Base-by-base conservation (phyloP, 2,329 filamentous ascomycete species). In the Thermomyces lanuginosus region DNA sequence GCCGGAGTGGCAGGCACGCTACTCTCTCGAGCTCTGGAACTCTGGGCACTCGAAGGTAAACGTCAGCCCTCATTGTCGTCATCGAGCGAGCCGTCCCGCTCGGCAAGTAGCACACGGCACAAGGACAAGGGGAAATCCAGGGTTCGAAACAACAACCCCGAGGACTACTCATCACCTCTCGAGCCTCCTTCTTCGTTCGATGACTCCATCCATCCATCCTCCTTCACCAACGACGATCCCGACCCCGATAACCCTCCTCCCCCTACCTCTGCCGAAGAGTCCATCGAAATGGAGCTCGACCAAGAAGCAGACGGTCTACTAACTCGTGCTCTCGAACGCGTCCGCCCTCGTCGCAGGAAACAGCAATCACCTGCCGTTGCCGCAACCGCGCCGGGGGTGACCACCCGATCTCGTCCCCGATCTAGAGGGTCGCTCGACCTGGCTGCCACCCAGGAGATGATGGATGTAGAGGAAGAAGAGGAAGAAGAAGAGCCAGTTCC, bases 1-100 rank as follows among this genome's bases (percentile, higher is more conserved):
- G 58, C 58, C 3, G 58, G 58, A 1, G 49, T 60, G 24, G 58
- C 58, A 3, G 57, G 56, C 7, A 59, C 57, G 1, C 42, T 61
- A 8, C 45, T 61, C 4, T 53, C 51, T 8, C 51, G 53, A 2
- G 57, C 57, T 0, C 41, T 61, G 18, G 56, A 61, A 30, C 50
- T 61, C 23, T 61, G 58, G 58, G 49, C 56, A 3, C 16, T 51
- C 2, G 56, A 61, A 29, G 49, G 49, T 8, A 44, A 44, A 9
- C 41, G 43, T 9, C 34, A 40, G 13, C 44, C 45, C 14, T 30
- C 36, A 9, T 30, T 29, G 16, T 13, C 29, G n/a, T 28, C 26
- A 8, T n/a, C n/a, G n/a, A 41, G 43, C 9, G 35, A 40, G 13
- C 44, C 45, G 14, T 30, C 36, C 9, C 31, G 29, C 16, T 13